Base-by-base conservation (phyloP, 352 stramenopile species). In the Phytophthora sp. region DNA sequence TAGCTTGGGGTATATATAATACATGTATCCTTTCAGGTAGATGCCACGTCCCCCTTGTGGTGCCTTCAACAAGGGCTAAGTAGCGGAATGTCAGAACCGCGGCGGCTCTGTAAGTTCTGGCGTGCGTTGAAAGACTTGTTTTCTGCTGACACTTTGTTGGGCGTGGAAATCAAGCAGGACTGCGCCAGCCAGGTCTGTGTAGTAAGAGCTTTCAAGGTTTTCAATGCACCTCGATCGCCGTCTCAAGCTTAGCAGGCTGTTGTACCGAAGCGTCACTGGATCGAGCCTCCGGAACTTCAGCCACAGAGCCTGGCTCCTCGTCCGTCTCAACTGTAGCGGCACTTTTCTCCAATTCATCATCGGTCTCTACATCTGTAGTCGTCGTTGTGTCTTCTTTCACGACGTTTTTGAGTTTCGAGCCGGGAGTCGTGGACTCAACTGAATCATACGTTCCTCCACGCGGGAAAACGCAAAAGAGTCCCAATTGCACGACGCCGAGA, bases 401-500 rank as follows among this genome's bases (percentile, higher is more conserved):
- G 3, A 9, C 30, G 4, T 48, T 46, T 23, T 66, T 66, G 5
- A 26, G 30, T 26, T 63, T 66, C 4, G 43, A 53, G 3, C 30
- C 31, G 8, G 49, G 32, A 21, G 66, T 58, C 15, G 38, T 10
- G 3, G 59, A 58, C 17, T 76, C 58, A 35, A 80, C 49, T n/a
- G 66, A 68, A 52, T 77, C 62, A 60, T 79, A 84, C 5, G 32
- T 37, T 20, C 43, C 37, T 0, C 44, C 28, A 23, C 62, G 61
- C 0, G 66, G 60, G 56, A 75, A 80, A 24, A 69, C 31, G 3
- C 53, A 69, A 43, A 88, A 77, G 13, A 94, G 72, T 26, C 41
- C 44, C 21, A 94, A 60, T 45, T 94, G 82, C 11, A 87, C 53
- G 23, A 66, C 63, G 3, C 81, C 79, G 5, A 94, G 62, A 12